Evolutionary conservation across 768 basidiomycete genomes (phyloP).

Genomic region (Tephrocybe sp.): DNA sequence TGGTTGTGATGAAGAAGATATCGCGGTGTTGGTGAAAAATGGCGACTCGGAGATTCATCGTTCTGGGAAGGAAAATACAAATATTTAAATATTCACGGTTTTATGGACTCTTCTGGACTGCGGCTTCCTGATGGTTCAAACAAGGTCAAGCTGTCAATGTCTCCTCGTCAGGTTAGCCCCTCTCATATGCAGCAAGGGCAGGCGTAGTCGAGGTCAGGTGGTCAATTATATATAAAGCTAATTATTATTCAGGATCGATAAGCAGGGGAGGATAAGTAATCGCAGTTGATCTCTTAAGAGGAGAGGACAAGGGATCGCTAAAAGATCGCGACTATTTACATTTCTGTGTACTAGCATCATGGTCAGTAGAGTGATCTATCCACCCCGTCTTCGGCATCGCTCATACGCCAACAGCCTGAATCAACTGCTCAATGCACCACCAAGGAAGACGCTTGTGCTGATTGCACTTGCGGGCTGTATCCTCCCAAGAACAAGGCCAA

Average conservation of each 20-base stretch:
- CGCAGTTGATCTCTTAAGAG: no score
- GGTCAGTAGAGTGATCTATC: not conserved
- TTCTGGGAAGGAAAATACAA: not conserved
- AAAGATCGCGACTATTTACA: no score
- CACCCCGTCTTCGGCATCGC: not conserved
- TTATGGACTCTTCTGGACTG: not conserved
- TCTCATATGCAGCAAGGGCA: not conserved
- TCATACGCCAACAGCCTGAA: slow-evolving; percentile 8
- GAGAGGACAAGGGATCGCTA: not conserved
- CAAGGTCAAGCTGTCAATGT: not conserved
- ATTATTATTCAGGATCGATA: not conserved
- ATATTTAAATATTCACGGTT: not conserved
- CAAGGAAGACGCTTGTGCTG: slow-evolving; percentile 24
- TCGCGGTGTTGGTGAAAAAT: slow-evolving; percentile 30
- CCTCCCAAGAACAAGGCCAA: slow-evolving; percentile 33
- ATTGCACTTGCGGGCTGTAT: slow-evolving; percentile 32
- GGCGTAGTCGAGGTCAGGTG: not conserved
- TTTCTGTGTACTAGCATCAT: not conserved
- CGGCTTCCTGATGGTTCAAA: not conserved
- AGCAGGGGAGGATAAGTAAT: not conserved
- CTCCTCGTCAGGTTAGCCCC: not conserved
- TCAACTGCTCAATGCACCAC: slow-evolving; percentile 18
- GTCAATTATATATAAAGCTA: not conserved
- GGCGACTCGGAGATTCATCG: slow-evolving; percentile 26
- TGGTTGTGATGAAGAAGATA: slow-evolving; percentile 23